phyloP scores from a whole-genome alignment of 2,329 filamentous ascomycete species.

The Fusarium guadeloupense region DNA sequence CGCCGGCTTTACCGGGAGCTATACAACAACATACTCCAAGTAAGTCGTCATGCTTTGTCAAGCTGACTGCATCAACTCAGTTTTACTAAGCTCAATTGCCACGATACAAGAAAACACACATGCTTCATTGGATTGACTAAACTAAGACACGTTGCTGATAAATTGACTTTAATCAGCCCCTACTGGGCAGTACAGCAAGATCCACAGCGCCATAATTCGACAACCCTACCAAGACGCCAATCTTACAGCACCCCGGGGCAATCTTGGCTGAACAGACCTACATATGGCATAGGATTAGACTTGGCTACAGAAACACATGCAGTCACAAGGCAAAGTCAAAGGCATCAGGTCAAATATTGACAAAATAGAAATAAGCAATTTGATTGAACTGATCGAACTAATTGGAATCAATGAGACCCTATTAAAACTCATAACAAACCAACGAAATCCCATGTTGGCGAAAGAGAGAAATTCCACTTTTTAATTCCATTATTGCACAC shows the following conservation, averaged over 20 bases:
- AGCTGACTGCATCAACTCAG: background rate
- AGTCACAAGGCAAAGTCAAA: background rate
- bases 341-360: background rate
- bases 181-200: background rate
- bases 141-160: background rate
- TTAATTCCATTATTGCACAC: conserved; percentile 45
- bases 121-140: background rate
- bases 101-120: background rate
- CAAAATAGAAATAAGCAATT: conserved; percentile 1
- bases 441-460: conserved; percentile 34
- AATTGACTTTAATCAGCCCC: conserved; percentile 3
- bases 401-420: conserved; percentile 22
- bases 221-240: background rate
- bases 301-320: background rate
- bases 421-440: conserved; percentile 30
- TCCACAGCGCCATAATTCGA: background rate
- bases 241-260: background rate
- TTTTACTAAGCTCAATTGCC: conserved; percentile 5
- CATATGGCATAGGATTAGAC: too few relatives aligned
- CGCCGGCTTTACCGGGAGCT: conserved; percentile 13
- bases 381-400: conserved; percentile 19
- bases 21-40: background rate
- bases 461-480: conserved; percentile 47
- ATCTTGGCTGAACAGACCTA: background rate
- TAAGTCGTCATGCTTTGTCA: too few relatives aligned